Base-by-base conservation (phyloP, 169 alveolate species). In the Eimeria falciformis region DNA sequence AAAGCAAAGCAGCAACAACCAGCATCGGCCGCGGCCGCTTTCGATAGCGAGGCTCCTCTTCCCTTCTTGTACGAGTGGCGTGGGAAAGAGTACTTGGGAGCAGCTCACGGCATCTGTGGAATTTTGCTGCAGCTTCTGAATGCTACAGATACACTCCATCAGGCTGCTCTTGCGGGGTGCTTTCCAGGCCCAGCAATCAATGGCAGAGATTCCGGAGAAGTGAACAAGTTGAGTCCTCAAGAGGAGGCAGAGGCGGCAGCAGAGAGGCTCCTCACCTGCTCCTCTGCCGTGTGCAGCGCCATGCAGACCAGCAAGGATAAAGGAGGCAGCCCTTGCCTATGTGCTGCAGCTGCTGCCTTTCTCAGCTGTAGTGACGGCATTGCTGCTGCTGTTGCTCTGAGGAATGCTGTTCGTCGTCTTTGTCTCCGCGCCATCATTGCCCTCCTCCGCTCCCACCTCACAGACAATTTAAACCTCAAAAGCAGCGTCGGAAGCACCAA, bases 71-170 rank as follows among this genome's bases (percentile, higher is more conserved):
- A 87, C 37, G 88, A 87, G 62, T 87, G 93, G 93, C 93, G 68
- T n/a, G 95, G 95, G 23, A 90, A 87, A 58, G 58, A 75, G 25
- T 97, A 97, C 92, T 43, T 97, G 45, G 99, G 99, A 23, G 99
- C 96, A 71, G 98, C 98, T 73, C 99, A 97, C 94, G 99, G 99
- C 33, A 73, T 95, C 43, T 93, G 96, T 29, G 98, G 99, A 14
- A 89, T 96, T 12, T 27, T 97, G 45, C 93, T 95, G 79, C 87
- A 95, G 93, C 43, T 97, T 17, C 50, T 96, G 79, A 94, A 93
- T 58, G 88, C 96, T 33, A 81, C 92, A 37, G 94, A 87, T 37
- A 71, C 83, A 4, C 83, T 71, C 23, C 43, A 71, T 56, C 83
- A 71, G n/a, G 83, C 83, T 18, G 83, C 83, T 71, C 58, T 56